phyloP scores from a whole-genome alignment of 257 asterid species.

The Capsicum chinense region DNA sequence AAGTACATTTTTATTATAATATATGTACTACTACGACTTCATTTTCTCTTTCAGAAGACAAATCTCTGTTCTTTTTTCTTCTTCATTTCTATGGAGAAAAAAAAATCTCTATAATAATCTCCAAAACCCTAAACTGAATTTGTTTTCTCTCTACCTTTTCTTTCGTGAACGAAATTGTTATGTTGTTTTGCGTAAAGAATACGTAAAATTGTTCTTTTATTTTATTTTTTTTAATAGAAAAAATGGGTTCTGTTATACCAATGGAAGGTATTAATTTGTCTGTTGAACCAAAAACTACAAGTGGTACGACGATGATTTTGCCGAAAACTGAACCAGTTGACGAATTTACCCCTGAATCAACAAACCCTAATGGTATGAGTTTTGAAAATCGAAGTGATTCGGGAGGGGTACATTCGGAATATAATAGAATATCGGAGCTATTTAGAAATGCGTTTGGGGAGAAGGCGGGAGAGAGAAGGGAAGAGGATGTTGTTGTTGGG shows the following conservation, averaged over 20 bases:
- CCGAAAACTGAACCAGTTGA: slow-evolving; percentile 13
- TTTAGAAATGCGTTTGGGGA: slow-evolving; percentile 48
- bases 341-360: not conserved
- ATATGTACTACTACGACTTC: not conserved
- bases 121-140: not conserved
- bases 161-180: too few species aligned
- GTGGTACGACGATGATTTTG: too few species aligned
- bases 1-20: not conserved
- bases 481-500: slow-evolving; percentile 22
- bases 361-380: not conserved
- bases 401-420: slow-evolving; percentile 26
- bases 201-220: too few species aligned
- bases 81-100: slow-evolving; percentile 9
- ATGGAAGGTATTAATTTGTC: not conserved
- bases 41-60: not conserved
- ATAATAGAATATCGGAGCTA: slow-evolving; percentile 53
- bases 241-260: slow-evolving; percentile 1
- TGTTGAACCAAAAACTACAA: too few species aligned
- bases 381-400: too few species aligned
- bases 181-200: too few species aligned
- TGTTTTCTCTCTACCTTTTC: too few species aligned
- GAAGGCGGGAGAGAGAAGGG: too few species aligned
- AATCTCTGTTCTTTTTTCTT: not conserved
- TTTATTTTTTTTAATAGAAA: not conserved
- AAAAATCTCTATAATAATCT: not conserved